phyloP scores from a whole-genome alignment of 1,284 basidiomycete species.

The Gastroboletus turbinatus region DNA sequence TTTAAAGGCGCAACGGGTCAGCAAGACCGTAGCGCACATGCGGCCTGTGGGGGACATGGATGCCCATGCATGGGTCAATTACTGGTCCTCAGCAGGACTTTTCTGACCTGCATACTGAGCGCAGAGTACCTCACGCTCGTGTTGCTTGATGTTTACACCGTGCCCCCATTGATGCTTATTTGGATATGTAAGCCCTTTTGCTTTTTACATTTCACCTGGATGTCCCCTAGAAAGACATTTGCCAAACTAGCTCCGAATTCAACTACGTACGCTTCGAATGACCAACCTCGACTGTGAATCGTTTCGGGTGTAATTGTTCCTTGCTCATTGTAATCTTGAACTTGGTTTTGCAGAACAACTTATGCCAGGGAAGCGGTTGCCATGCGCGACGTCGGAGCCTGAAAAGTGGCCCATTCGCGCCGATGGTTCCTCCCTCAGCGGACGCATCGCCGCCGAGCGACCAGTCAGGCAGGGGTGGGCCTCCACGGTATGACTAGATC shows the following conservation, averaged over 20 bases:
- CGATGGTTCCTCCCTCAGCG: no score
- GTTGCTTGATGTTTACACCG: neutral
- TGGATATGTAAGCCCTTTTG: neutral
- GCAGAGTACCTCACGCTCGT: neutral
- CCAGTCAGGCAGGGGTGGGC: no score
- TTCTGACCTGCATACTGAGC: constrained; percentile 3
- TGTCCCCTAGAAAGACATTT: neutral
- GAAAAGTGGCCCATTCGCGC: no score
- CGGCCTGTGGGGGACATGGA: constrained; percentile 14
- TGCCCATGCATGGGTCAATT: constrained; percentile 18
- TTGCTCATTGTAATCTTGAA: no score
- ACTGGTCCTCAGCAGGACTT: constrained; percentile 16
- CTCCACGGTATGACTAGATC: no score
- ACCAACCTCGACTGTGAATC: neutral
- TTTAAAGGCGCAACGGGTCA: constrained; percentile 4
- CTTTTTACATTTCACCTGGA: neutral
- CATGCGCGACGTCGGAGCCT: no score
- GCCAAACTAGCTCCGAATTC: neutral
- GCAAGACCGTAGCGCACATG: constrained; percentile 16
- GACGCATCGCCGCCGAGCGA: no score
- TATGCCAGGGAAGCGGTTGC: no score
- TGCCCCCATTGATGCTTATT: neutral
- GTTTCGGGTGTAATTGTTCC: neutral
- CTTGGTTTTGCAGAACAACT: no score
- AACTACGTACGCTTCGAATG: neutral